Base-by-base conservation (phyloP, 208 protist species). In the Leishmania turanica region DNA sequence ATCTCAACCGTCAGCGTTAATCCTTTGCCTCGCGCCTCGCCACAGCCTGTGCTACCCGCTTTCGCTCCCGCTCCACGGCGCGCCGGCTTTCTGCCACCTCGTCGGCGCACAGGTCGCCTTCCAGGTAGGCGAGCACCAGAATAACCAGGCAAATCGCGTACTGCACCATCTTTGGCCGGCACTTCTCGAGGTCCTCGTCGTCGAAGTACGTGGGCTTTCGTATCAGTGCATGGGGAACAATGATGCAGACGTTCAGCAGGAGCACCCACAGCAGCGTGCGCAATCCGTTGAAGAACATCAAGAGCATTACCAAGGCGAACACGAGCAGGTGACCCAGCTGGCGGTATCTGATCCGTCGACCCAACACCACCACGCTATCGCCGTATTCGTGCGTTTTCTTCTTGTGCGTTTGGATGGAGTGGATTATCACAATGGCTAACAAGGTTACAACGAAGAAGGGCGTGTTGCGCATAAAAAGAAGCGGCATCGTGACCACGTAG, bases 101-200 rank as follows among this genome's bases (percentile, higher is more conserved):
- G 37, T 85, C 53, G 24, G 82, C 77, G 13, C 56, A 56, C 45
- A 80, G 60, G 42, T 93, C 88, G 5, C 92, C 88, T 65, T 97
- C 91, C 51, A 97, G 65, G 80, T 96, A 96, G 45, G 78, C 75
- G 17, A 97, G 74, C 8, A 88, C 70, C 8, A 93, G 65, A 9
- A 97, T 54, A 27, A 87, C 56, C 21, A 95, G 34, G 9, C 87
- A 87, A 27, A 95, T 77, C 13, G 89, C 73, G 78, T 96, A 94
- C 78, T 96, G 89, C 37, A 84, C 77, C 65, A 93, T 70, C 84
- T 95, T 95, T 24, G 94, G 92, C 9, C 94, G 87, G 51, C 87
- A 88, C 82, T 96, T 97, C 80, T 97, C 94, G 70, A 97, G 65
- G 40, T 97, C 93, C 71, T 95, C 92, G 75, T 97, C 92, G 72